Evolutionary conservation across 2,329 filamentous ascomycete species (phyloP), one percentile per base, ranked within the genome.

Genomic region (Aspergillus thermomutatus): DNA sequence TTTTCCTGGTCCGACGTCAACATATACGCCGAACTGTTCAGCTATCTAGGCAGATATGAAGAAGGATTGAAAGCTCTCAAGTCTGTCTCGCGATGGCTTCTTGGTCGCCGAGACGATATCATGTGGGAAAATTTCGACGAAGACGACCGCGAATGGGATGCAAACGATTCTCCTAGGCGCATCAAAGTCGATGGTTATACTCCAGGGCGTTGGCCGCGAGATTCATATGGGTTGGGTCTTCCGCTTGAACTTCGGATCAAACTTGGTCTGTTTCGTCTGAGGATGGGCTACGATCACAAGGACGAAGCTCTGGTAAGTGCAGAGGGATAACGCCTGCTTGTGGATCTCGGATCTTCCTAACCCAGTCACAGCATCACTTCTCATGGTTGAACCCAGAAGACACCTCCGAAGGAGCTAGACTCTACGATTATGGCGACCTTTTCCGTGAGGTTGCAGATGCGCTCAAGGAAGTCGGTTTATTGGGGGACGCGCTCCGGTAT

Each of bases 141-240:
- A 4, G 91, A 97, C 69, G 92, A 96, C 71, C 83, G 92, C 55
- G 94, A 99, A 75, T 99, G 92, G 85, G 94, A 99, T 70, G 75
- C 83, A 4, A 82, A 87, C 47, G 85, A 91, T 67, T 79, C 82
- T 21, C 87, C 83, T 11, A 79, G 94, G 59, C 86, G 92, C 56
- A 72, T 78, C 1, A 74, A 81, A 56, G 81, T 90, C 4, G 72
- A 82, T 2, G 82, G 82, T 1, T 96, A 89, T 69, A 73, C 80
- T 8, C 77, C 81, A 4, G 80, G 76, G 3, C 74, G 73, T 47
- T 85, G 84, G 68, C 77, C 82, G 1, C 67, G 75, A 3, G 78
- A 81, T 5, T 77, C 82, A 0, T 96, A 96, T 70, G 92, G 91
- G 0, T 73, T 82, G 41, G 85, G 87, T 1, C 78, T 97, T 41